Percentiles rank a stretch among this genome's conserved stretches.
These are phyloP conservation scores for Sarocladium oryzae DNA, from an alignment of 2,329 filamentous ascomycete species.

Conservation along the genomic window DNA sequence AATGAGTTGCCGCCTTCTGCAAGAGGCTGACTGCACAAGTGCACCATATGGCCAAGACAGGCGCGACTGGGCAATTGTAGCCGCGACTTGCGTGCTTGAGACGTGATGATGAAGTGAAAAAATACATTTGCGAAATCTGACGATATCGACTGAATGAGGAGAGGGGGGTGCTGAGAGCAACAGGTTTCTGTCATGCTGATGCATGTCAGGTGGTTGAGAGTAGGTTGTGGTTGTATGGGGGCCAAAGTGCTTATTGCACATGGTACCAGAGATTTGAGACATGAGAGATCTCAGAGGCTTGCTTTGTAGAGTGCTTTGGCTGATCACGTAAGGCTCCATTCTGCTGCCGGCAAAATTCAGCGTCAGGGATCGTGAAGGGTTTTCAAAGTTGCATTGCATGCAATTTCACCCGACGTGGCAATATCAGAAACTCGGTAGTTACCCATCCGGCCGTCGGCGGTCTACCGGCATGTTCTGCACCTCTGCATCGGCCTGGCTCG, in stretches of 20 bases:
- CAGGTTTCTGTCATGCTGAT: neutral
- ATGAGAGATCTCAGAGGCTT: too few relatives aligned
- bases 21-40: neutral
- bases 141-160: neutral
- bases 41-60: neutral
- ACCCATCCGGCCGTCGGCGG: neutral
- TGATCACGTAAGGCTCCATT: neutral
- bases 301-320: too few relatives aligned
- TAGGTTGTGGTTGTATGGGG: conserved; percentile 1
- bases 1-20: neutral
- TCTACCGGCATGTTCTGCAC: neutral
- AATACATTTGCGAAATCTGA: neutral
- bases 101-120: neutral
- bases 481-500: too few relatives aligned
- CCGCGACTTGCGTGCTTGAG: neutral
- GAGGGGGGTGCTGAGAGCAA: neutral
- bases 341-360: neutral
- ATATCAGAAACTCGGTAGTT: neutral
- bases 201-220: neutral
- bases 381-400: neutral
- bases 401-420: neutral
- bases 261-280: too few relatives aligned
- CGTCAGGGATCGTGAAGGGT: neutral
- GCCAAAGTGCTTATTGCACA: neutral
- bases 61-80: neutral